Percentiles rank a stretch among this genome's conserved stretches.
These are phyloP conservation scores for Erythrophleum ivorense DNA, from an alignment of 331 rosid species.

Conservation along the genomic window DNA sequence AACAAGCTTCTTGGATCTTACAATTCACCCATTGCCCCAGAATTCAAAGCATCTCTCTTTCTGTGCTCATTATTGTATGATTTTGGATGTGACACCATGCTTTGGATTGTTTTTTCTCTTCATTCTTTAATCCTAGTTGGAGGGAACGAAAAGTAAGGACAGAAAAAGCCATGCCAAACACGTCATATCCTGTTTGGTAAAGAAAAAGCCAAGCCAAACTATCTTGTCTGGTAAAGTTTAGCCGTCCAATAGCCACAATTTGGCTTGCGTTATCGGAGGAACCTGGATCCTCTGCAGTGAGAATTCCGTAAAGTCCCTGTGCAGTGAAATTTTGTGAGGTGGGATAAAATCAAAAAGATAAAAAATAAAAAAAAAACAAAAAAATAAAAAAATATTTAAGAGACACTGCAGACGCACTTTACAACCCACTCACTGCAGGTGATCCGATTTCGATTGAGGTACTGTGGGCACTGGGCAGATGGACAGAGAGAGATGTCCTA, in stretches of 20 bases:
- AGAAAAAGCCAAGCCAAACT: constrained; percentile 2
- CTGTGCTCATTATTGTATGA: neutral
- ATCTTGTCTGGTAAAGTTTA: neutral
- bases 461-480: neutral
- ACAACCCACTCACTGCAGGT: too few relatives aligned
- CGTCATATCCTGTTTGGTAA: neutral
- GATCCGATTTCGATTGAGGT: too few relatives aligned
- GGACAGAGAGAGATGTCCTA: neutral
- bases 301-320: too few relatives aligned
- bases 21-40: neutral
- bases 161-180: constrained; percentile 4
- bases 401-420: too few relatives aligned
- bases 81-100: constrained; percentile 18
- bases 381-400: too few relatives aligned
- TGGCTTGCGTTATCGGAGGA: constrained; percentile 1
- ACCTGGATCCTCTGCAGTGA: too few relatives aligned
- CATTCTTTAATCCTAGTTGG: neutral
- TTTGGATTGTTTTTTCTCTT: neutral
- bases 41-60: neutral
- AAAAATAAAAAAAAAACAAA: too few relatives aligned
- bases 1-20: constrained; percentile 16
- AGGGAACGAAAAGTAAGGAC: neutral
- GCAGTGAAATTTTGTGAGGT: too few relatives aligned
- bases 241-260: neutral
- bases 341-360: too few relatives aligned